Percentiles rank a stretch among this genome's conserved stretches.
These are phyloP conservation scores for Backusella sp. DNA, from an alignment of 192 early-diverging fungal genomes.

Conservation along the genomic window DNA sequence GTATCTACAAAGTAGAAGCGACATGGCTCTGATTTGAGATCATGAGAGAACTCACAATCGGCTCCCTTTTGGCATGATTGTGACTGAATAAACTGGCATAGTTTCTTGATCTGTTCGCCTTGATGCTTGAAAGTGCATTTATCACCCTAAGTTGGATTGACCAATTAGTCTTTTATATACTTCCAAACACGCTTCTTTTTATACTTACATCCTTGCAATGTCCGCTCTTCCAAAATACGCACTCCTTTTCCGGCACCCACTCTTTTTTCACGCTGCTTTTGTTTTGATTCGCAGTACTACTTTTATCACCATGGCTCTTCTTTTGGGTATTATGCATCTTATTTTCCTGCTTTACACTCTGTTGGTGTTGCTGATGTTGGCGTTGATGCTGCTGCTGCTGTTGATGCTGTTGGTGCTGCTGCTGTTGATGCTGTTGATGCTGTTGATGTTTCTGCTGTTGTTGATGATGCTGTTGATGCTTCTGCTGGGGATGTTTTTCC, in stretches of 20 bases:
- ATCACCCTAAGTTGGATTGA: conserved; percentile 16
- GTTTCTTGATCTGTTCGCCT: neutral
- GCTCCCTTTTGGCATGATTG: conserved; percentile 21
- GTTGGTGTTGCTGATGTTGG: neutral
- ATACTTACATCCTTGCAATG: conserved; percentile 14
- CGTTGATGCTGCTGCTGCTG: neutral
- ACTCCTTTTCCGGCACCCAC: neutral
- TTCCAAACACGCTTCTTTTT: neutral
- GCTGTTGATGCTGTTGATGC: neutral
- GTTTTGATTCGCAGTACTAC: neutral
- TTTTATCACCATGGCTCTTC: neutral
- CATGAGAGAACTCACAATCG: conserved; percentile 25
- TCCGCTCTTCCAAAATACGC: neutral
- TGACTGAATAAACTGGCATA: conserved; percentile 26
- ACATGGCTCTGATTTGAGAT: conserved; percentile 32
- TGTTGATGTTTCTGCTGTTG: neutral
- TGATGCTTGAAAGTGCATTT: conserved; percentile 16
- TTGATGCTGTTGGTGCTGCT: neutral
- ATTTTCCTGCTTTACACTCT: neutral
- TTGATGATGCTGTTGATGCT: neutral
- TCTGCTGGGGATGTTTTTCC: neutral
- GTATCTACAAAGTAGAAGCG: conserved; percentile 30
- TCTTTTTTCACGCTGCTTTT: neutral
- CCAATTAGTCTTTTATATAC: neutral
- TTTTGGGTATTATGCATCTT: neutral